Evolutionary conservation across 495 filamentous ascomycete species (phyloP), one percentile per base, ranked within the genome.

Genomic region (Glarea lozoyensis): DNA sequence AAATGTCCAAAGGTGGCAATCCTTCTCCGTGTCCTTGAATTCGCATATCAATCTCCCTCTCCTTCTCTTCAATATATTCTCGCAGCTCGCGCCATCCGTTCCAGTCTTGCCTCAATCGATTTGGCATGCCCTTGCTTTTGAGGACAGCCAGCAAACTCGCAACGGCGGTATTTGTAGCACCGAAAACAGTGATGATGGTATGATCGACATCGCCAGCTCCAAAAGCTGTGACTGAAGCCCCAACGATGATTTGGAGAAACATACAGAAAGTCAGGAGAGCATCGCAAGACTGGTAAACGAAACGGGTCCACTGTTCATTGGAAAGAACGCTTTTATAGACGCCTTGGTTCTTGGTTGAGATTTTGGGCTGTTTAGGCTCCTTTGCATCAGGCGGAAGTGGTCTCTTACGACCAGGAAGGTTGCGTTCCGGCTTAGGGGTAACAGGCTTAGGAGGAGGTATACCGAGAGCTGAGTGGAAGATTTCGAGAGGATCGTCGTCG

Each of bases 131-230:
- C 33, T 58, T 47, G 10, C 53, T 56, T 41, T 60, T 60, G 20
- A 62, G 36, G 5, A 62, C 45, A 4, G 60, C 60, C 3, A 62
- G 34, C 2, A 60, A 10, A 31, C 51, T 53, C 7, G 60, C 60
- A 13, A 62, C 48, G 4, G 54, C 56, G 1, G 60, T 62, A 32
- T 60, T 62, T 18, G 55, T 38, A 2, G 60, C 60, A 22, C 60
- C 60, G 15, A 62, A 43, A 22, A 48, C 41, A 5, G 54, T 58
- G 24, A 60, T 56, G 22, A 51, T 29, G 10, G 43, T 29, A 22
- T 46, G 37, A 19, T n/a, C 36, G 3, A 42, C 43, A 10, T 10
- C 13, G 4, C 49, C 45, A 1, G 60, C 57, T 0, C 60, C 60
- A 10, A 62, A 47, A 0, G 53, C 57, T 1, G 60, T 62, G 13